These are phyloP conservation scores for Hypoxylon intermedium DNA, from an alignment of 495 filamentous ascomycete genomes.

Conservation along the genomic window DNA sequence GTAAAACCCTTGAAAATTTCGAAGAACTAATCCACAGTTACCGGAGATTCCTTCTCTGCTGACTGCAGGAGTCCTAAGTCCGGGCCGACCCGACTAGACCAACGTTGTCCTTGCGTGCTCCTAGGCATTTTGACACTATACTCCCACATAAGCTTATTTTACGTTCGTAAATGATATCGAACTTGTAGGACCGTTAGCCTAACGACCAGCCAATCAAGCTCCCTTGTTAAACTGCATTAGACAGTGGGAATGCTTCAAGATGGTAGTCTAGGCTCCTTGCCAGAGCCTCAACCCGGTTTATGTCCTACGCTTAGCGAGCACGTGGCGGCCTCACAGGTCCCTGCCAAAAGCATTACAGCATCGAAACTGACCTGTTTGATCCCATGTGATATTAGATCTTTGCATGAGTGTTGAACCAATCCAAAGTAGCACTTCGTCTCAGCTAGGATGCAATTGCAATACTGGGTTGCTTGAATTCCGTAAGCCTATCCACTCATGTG, in stretches of 20 bases:
- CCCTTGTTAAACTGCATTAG: background rate
- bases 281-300: background rate
- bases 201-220: background rate
- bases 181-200: background rate
- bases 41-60: background rate
- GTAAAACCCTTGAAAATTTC: background rate
- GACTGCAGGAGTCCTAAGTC: background rate
- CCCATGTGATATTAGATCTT: background rate
- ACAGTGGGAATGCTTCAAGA: too few relatives aligned
- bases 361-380: background rate
- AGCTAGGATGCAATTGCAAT: background rate
- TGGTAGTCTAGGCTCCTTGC: background rate
- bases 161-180: background rate
- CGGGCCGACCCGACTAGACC: background rate
- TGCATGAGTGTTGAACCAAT: background rate
- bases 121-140: background rate
- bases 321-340: background rate
- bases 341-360: background rate
- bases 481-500: background rate
- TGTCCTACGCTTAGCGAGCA: background rate
- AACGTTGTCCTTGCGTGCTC: background rate
- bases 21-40: background rate
- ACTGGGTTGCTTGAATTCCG: background rate
- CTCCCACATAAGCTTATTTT: background rate
- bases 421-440: background rate